Conservation (phyloP, 2,329 filamentous ascomycete genomes). For the Apiospora aurea region DNA sequence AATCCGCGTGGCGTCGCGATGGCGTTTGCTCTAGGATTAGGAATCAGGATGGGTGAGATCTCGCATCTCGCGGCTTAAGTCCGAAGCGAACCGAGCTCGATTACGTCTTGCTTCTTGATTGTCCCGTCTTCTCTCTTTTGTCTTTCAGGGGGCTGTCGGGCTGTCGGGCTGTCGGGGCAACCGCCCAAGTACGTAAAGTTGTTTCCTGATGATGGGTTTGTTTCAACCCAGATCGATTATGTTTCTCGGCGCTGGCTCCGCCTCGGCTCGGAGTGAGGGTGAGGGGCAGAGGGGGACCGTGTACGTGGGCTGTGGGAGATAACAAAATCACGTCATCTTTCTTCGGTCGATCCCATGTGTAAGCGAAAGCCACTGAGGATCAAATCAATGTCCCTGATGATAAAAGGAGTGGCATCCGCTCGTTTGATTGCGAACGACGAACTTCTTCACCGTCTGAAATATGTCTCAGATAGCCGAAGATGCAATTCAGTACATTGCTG, state of each 20-base stretch:
- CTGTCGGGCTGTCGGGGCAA: not conserved
- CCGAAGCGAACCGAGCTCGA: not conserved
- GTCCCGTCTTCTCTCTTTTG: not conserved
- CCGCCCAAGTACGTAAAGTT: not conserved
- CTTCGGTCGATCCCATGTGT: not conserved
- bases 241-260: no score
- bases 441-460: not conserved
- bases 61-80: not conserved
- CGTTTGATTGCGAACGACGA: not conserved
- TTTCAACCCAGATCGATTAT: not conserved
- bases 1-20: not conserved
- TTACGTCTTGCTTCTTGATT: not conserved
- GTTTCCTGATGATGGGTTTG: not conserved
- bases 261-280: not conserved
- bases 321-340: slow-evolving; percentile 6
- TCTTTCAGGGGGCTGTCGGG: no score
- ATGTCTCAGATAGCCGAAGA: not conserved
- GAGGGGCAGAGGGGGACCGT: not conserved
- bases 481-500: not conserved
- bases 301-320: not conserved
- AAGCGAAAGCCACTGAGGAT: not conserved
- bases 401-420: not conserved
- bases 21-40: not conserved
- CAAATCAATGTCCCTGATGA: not conserved
- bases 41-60: not conserved